These are phyloP conservation scores for Fusarium musae DNA, from an alignment of 2,329 filamentous ascomycete genomes.

Conservation along the genomic window DNA sequence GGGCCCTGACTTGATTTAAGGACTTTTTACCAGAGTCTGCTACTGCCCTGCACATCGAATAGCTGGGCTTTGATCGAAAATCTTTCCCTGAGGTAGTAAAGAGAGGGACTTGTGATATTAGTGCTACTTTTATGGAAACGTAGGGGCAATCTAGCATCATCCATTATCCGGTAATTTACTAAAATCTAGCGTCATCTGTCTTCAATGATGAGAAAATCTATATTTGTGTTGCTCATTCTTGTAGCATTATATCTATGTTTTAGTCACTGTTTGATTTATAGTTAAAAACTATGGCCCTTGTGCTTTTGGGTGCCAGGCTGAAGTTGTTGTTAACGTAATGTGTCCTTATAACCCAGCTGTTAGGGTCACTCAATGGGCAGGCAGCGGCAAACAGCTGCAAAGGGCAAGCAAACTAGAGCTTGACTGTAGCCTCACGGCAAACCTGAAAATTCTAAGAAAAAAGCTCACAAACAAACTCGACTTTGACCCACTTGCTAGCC, in stretches of 20 bases:
- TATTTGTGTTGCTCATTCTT: accelerated
- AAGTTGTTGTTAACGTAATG: background rate
- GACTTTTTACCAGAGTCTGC: background rate
- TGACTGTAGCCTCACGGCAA: too few species aligned
- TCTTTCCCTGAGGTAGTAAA: background rate
- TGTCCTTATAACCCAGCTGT: too few species aligned
- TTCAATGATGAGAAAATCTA: background rate
- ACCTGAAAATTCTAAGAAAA: background rate
- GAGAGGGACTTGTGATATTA: background rate
- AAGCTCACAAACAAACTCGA: too few species aligned
- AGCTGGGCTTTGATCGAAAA: accelerated
- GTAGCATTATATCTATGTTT: accelerated
- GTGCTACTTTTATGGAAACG: background rate
- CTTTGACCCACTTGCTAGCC: background rate
- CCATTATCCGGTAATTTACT: too few species aligned
- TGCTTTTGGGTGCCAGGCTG: too few species aligned
- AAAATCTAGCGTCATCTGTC: too few species aligned
- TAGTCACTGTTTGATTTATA: accelerated
- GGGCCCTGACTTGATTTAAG: background rate
- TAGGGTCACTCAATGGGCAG: background rate
- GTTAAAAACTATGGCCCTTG: accelerated
- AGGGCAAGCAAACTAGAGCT: background rate
- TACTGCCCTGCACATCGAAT: background rate
- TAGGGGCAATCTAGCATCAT: background rate
- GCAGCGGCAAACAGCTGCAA: background rate